A percentile compares a stretch with the other conserved stretches of the same genome.
Evolutionary conservation across 2,329 filamentous ascomycete species (phyloP).

Genomic region (Neofusicoccum cordaticola): DNA sequence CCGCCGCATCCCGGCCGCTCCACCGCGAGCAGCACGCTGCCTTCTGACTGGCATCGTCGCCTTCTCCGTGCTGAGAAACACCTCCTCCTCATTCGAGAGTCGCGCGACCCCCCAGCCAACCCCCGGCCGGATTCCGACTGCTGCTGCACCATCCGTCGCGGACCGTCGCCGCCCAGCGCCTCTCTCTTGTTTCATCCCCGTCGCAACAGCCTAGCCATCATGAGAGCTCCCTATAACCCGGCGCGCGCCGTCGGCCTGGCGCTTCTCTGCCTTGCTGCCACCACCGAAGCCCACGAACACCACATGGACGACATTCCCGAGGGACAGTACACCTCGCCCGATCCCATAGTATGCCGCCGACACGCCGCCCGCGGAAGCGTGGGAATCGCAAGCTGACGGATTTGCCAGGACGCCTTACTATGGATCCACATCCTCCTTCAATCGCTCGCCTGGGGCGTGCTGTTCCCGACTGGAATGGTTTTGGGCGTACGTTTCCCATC

Average conservation of each 20-base stretch:
- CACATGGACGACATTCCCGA: conserved; percentile 38
- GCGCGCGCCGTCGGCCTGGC: conserved; percentile 13
- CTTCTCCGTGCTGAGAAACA: conserved; percentile 5
- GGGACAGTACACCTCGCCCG: conserved; percentile 35
- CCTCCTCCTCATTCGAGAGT: neutral
- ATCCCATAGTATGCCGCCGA: conserved; percentile 30
- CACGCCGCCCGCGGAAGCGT: neutral
- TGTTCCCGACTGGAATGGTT: conserved; percentile 95
- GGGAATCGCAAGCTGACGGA: conserved; percentile 20
- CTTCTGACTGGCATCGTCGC: neutral
- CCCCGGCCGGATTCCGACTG: neutral
- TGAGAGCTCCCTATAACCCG: conserved; percentile 13
- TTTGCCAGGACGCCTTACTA: conserved; percentile 67
- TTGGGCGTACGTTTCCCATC: conserved; percentile 64
- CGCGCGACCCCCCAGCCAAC: neutral
- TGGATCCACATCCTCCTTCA: conserved; percentile 94
- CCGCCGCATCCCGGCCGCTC: neutral
- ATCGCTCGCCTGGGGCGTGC: conserved; percentile 80
- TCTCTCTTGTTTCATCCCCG: conserved; percentile 9
- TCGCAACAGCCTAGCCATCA: conserved; percentile 10
- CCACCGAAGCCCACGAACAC: conserved; percentile 42
- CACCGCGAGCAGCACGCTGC: neutral
- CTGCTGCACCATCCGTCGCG: conserved; percentile 7
- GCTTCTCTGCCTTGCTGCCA: conserved; percentile 36
- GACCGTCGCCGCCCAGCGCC: neutral